Evolutionary conservation across 371 early-diverging fungal species (phyloP), one percentile per base, ranked within the genome.

Genomic region (Batkoa obscura): DNA sequence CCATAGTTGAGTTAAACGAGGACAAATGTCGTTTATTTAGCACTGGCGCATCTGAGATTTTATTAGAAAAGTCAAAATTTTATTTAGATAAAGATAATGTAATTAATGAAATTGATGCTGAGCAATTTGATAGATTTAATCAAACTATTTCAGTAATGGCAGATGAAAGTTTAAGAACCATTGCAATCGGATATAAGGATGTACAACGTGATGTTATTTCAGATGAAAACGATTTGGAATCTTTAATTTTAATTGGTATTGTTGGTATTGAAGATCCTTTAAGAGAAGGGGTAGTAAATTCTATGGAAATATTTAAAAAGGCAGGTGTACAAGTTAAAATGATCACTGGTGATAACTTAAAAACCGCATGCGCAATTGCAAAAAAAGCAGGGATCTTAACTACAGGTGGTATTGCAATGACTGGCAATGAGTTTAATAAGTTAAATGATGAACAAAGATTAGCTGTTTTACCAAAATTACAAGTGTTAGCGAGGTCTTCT

Each of bases 331-430:
- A 77, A 64, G 90, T 94, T 13, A 82, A 88, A 34, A 94, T 96
- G 92, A 91, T 95, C 54, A 97, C 98, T 3, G 98, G 98, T 58
- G 98, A 97, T 72, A 90, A 90, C 64, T 62, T 88, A 34, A 75
- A 80, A 48, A 94, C 92, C 1, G 94, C 98, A 8, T 73, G 77
- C 30, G 82, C 85, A 1, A 90, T 95, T 68, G 94, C 93, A 45
- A 79, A 71, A 50, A 79, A 85, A 47, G 84, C 87, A 54, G 88
- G 88, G 52, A 94, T 97, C 53, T 68, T 85, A 60, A 79, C 75
- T 57, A 83, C 83, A 55, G 87, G 84, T 49, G 83, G 90, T 45
- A 62, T 86, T 38, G 86, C 83, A 9, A 77, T 96, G 73, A 82
- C 86, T 15, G 98, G 96, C 31, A 83, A 87, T 13, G 84, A 80